Conservation (phyloP, 2,329 filamentous ascomycete species). For the Colletotrichum spinosum region DNA sequence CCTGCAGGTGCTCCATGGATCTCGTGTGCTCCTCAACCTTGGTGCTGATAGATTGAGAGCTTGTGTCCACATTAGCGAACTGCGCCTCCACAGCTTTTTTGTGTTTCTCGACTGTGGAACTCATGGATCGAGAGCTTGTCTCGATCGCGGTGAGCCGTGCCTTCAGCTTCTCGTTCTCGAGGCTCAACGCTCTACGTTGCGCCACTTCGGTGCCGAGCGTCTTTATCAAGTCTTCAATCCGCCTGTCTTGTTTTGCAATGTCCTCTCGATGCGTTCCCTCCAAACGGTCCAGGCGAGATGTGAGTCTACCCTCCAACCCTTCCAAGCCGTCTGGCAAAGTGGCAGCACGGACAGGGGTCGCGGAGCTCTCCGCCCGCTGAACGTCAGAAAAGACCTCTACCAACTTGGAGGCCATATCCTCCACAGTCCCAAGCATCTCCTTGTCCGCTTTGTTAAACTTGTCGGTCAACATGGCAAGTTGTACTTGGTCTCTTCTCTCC, state of each 20-base stretch:
- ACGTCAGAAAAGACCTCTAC: conserved; percentile 15
- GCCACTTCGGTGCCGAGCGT: conserved; percentile 4
- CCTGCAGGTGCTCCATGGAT: conserved; percentile 10
- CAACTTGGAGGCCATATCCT: conserved; percentile 11
- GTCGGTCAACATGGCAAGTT: conserved; percentile 10
- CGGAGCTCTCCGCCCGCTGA: neutral
- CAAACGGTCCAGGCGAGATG: conserved; percentile 23
- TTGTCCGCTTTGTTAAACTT: conserved; percentile 4
- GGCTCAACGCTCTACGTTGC: conserved; percentile 13
- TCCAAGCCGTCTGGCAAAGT: neutral
- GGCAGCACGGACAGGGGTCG: neutral
- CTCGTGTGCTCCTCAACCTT: conserved; percentile 9
- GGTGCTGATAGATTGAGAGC: neutral
- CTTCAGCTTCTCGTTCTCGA: conserved; percentile 27
- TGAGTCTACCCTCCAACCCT: conserved; percentile 3
- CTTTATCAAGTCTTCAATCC: conserved; percentile 17
- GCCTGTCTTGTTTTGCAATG: conserved; percentile 36
- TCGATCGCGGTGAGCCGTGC: conserved; percentile 17
- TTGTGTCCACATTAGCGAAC: neutral
- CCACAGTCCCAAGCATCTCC: conserved; percentile 2
- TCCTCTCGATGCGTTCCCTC: conserved; percentile 26
- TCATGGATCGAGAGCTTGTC: neutral
- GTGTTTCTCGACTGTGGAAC: too few species aligned
- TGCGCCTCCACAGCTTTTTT: neutral
- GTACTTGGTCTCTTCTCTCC: conserved; percentile 21